Base-by-base conservation (phyloP, 805 yeast genomes). In the Metschnikowia noctiluminum region DNA sequence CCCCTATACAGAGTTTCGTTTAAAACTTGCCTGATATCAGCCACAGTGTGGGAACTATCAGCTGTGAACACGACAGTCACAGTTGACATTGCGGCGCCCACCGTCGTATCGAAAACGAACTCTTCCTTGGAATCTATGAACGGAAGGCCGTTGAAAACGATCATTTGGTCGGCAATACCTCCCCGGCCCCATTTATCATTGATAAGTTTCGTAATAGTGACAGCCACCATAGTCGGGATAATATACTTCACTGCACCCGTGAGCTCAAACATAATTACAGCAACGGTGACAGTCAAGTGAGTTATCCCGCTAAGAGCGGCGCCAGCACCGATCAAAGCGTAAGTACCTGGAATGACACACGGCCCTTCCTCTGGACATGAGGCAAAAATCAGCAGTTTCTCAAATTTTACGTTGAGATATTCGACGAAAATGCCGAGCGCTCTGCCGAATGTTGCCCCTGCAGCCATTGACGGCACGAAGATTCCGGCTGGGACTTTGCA, bases 401-500 rank as follows among this genome's bases (percentile, higher is more conserved):
- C 60, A 32, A 72, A 63, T 38, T 61, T 45, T 28, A 51, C 50
- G 43, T 66, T 59, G 21, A 70, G 45, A 7, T 68, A 53, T 54
- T 87, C 87, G 50, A 89, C 82, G 6, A 86, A 51, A 8, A 89
- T 69, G 5, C 99, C 97, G 11, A 94, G 59, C 0, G 91, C 85
- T 45, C 97, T 76, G 7, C 99, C 99, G 66, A 89, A 87, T 0
- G 96, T 81, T 0, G 98, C 97, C 21, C 99, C 99, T 1, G 90
- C 87, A 0, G 96, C 91, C 96, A 94, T 89, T 1, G 96, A 87
- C 2, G 99, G 99, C 46, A 94, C 96, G 68, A 94, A 86, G 6
- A 92, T 89, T 13, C 99, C 99, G n/a, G 97, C 96, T 0, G 99
- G 99, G 0, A 92, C 91, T 66, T 86, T 89, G 53, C 90, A 84